phyloP scores from a whole-genome alignment of 768 basidiomycete species.

The Hygrophoropsis aurantiaca region DNA sequence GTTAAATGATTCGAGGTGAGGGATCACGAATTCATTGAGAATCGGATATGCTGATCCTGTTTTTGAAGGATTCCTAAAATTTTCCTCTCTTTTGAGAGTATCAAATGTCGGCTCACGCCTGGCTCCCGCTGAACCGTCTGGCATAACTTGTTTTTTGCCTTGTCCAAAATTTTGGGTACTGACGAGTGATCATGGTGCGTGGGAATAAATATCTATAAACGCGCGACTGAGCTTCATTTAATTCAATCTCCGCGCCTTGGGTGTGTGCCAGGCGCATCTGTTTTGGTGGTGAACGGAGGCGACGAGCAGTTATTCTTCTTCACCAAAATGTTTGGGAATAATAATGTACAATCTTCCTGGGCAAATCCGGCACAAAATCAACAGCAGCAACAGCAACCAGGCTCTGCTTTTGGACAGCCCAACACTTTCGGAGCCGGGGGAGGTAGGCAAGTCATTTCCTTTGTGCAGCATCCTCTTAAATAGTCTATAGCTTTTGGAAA shows the following conservation, averaged over 20 bases:
- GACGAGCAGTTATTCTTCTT: constrained; percentile 19
- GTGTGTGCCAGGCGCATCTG: constrained; percentile 8
- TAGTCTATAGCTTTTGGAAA: constrained; percentile 51
- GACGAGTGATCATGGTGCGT: constrained; percentile 14
- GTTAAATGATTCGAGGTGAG: constrained; percentile 96
- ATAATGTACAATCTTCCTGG: constrained; percentile 61
- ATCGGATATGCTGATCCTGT: constrained; percentile 71
- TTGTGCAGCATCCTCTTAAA: constrained; percentile 21
- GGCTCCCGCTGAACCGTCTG: constrained; percentile 42
- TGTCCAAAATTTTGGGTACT: constrained; percentile 11
- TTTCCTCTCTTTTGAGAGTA: constrained; percentile 76
- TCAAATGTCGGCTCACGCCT: constrained; percentile 63
- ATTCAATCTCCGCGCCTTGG: constrained; percentile 17
- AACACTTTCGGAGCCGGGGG: constrained; percentile 59
- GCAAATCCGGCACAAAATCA: constrained; percentile 64
- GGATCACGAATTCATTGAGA: constrained; percentile 89
- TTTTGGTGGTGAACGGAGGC: constrained; percentile 19
- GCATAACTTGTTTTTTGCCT: constrained; percentile 38
- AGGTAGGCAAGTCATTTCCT: constrained; percentile 35
- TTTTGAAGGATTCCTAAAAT: constrained; percentile 74
- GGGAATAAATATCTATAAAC: constrained; percentile 23
- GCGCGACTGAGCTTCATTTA: constrained; percentile 17
- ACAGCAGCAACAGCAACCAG: constrained; percentile 56
- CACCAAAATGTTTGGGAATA: constrained; percentile 59
- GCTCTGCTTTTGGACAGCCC: constrained; percentile 71